A percentile compares a stretch with the other conserved stretches of the same genome.
phyloP scores from a whole-genome alignment of 352 stramenopile genomes.

The Peronospora farinosa region DNA sequence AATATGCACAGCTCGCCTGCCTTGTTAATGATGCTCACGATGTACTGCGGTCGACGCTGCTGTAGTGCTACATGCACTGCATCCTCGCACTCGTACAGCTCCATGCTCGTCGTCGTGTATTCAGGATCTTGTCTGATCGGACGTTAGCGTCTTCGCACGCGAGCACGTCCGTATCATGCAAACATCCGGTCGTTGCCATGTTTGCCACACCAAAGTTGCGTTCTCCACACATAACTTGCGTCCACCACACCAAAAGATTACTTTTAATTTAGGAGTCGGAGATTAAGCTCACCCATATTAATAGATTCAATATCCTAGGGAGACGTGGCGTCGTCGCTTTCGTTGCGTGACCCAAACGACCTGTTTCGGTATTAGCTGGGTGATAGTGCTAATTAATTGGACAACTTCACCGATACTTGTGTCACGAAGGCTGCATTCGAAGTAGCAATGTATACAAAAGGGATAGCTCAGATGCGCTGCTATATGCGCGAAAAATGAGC shows the following conservation, averaged over 20 bases:
- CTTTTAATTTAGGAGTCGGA: too few relatives aligned
- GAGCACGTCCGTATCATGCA: too few relatives aligned
- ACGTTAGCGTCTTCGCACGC: background rate
- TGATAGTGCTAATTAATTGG: background rate
- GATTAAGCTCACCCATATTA: too few relatives aligned
- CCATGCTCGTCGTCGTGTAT: constrained; percentile 23
- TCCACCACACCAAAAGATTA: constrained; percentile 3
- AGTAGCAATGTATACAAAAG: constrained; percentile 80
- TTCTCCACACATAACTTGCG: constrained; percentile 3
- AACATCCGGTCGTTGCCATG: too few relatives aligned
- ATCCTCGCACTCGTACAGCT: constrained; percentile 73
- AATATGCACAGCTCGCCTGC: constrained; percentile 16
- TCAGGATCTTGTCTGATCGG: constrained; percentile 9
- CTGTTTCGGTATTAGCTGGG: background rate
- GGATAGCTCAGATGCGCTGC: constrained; percentile 73
- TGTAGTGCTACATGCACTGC: constrained; percentile 71
- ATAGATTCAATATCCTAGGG: too few relatives aligned
- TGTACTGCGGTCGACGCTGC: constrained; percentile 54
- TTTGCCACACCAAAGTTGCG: constrained; percentile 1
- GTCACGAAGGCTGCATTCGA: constrained; percentile 68
- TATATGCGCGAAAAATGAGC: constrained; percentile 48
- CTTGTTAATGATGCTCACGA: constrained; percentile 77
- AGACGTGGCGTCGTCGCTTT: constrained; percentile 77
- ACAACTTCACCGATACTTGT: constrained; percentile 47
- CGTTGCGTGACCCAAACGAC: constrained; percentile 40